Evolutionary conservation across 2,329 filamentous ascomycete species (phyloP).

Genomic region (Ascochyta lentis): DNA sequence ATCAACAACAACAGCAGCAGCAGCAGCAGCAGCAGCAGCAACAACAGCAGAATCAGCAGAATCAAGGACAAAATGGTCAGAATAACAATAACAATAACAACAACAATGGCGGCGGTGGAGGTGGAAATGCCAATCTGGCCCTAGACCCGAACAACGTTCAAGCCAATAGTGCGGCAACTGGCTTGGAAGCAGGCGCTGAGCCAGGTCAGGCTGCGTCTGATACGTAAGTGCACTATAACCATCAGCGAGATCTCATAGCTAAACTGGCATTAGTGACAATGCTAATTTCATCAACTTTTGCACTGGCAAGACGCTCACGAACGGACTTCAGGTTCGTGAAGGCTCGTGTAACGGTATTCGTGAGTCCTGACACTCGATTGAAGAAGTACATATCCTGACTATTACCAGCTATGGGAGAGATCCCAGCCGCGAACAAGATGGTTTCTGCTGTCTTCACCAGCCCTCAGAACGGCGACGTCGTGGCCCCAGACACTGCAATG

Average conservation of each 20-base stretch:
- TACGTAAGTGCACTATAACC: conserved; percentile 47
- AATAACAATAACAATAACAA: conserved; percentile 29
- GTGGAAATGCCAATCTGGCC: conserved; percentile 23
- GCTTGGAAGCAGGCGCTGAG: conserved; percentile 48
- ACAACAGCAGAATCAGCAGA: conserved; percentile 23
- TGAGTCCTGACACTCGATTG: conserved; percentile 29
- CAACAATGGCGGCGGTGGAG: conserved; percentile 22
- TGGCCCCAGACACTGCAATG: conserved; percentile 54
- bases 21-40: conserved; percentile 22
- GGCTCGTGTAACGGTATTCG: conserved; percentile 65
- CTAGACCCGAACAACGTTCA: conserved; percentile 54
- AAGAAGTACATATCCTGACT: neutral
- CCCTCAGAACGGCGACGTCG: conserved; percentile 53
- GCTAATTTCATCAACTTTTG: conserved; percentile 69
- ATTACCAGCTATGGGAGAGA: conserved; percentile 60
- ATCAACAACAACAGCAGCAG: conserved; percentile 18
- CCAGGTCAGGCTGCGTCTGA: conserved; percentile 54
- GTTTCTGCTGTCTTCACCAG: conserved; percentile 60
- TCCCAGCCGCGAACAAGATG: conserved; percentile 61
- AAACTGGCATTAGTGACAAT: conserved; percentile 47
- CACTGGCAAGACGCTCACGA: conserved; percentile 60
- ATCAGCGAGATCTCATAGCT: neutral
- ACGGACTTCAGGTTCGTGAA: conserved; percentile 58
- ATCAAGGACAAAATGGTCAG: conserved; percentile 22
- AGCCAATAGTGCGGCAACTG: conserved; percentile 49